Base-by-base conservation (phyloP, 2,329 filamentous ascomycete genomes). In the Plenodomus tracheiphilus region DNA sequence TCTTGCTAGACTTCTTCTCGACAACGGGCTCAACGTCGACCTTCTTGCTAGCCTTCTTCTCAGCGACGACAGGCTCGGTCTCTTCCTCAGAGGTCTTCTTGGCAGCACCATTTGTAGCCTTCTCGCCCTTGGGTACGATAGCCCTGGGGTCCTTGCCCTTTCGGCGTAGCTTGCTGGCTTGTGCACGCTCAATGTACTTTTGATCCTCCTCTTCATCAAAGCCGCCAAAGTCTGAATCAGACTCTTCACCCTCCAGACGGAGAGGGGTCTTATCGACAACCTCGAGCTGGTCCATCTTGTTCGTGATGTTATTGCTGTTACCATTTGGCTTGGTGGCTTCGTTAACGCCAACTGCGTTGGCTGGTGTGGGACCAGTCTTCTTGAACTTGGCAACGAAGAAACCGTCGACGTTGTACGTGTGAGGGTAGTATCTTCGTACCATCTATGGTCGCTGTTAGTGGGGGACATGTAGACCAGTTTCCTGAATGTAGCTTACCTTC, bases 331-430 rank as follows among this genome's bases (percentile, higher is more conserved):
- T 44, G 68, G 56, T 47, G 65, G 53, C 48, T 34, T 59, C 59
- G 36, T 53, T 58, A 21, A 56, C 62, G 18, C 66, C 66, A 8
- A 81, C 76, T 2, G 81, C 79, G 45, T 82, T 84, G 47, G 80
- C 75, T 1, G 89, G 86, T 35, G 88, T 89, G 2, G 90, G 88
- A 0, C 85, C 93, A 15, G 84, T 84, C 81, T 99, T 99, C 75
- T 96, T 92, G 76, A 99, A 88, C 75, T 99, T 99, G 66, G 91
- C 90, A 53, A 99, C 94, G 71, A 91, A 99, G 85, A 99, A 99
- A 57, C 94, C 94, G 72, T 97, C 94, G 28, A 99, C 91, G 45
- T 71, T 71, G 65, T 68, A 70, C 7, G 67, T 64, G 55, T 71
- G 68, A 1, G 67, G 66, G 47, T 72, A 72, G 56, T 71, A 72